These are phyloP conservation scores for Neurospora intermedia DNA, from an alignment of 495 filamentous ascomycete species.

Conservation along the genomic window DNA sequence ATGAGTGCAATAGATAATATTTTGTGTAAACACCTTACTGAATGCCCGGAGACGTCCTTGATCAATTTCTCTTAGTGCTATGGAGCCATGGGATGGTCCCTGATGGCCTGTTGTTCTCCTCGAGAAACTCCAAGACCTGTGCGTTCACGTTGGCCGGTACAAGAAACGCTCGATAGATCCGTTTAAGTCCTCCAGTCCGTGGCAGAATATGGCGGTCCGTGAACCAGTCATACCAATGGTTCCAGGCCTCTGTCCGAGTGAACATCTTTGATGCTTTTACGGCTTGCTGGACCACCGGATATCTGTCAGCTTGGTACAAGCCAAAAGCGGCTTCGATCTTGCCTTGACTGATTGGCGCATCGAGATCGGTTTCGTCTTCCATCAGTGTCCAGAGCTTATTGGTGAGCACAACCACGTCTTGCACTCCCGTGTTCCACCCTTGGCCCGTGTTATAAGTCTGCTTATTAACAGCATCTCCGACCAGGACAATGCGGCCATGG, in stretches of 20 bases:
- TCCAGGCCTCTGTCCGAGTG: background rate
- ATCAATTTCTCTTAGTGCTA: background rate
- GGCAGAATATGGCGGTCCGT: background rate
- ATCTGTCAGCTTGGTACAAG: background rate
- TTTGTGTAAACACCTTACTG: background rate
- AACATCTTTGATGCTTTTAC: background rate
- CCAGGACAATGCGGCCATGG: slow-evolving; percentile 25
- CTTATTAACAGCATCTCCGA: slow-evolving; percentile 36
- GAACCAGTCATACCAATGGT: background rate
- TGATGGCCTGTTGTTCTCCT: slow-evolving; percentile 1
- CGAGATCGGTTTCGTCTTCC: background rate
- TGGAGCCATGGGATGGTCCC: background rate
- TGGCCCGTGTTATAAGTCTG: slow-evolving; percentile 25
- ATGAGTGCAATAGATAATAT: background rate
- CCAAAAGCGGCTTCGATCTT: background rate
- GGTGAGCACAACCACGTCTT: slow-evolving; percentile 26
- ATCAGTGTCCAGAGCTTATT: slow-evolving; percentile 10
- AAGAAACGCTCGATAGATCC: background rate
- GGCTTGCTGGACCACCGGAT: background rate
- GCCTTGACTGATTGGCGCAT: background rate
- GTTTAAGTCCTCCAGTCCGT: background rate
- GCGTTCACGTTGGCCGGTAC: background rate
- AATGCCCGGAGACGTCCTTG: background rate
- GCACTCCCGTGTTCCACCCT: slow-evolving; percentile 26
- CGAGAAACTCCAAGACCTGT: slow-evolving; percentile 3